phyloP scores from a whole-genome alignment of 805 yeast genomes.

The Kregervanrija fluxuum region DNA sequence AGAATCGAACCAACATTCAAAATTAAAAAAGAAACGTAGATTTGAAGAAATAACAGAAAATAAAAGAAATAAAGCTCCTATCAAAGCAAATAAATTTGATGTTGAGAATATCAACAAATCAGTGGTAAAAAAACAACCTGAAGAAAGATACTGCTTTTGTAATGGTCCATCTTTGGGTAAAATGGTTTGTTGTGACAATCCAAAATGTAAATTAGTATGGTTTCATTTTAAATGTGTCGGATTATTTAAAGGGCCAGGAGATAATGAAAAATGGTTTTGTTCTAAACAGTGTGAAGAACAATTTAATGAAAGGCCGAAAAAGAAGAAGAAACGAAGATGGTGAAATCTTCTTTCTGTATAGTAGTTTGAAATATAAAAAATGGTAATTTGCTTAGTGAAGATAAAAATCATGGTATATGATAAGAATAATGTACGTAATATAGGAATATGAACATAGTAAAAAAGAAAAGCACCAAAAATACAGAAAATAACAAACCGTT shows the following conservation, averaged over 20 bases:
- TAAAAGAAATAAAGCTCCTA: no score
- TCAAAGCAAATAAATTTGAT: no score
- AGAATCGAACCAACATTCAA: no score
- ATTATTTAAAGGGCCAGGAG: slow-evolving; percentile 77
- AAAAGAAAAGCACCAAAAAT: no score
- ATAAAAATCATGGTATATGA: no score
- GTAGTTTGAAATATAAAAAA: neutral
- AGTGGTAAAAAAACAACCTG: neutral
- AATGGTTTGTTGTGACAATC: slow-evolving; percentile 95
- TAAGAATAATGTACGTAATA: no score
- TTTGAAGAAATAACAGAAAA: no score
- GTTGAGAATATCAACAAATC: no score
- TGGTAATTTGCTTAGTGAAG: no score
- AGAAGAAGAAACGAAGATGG: slow-evolving; percentile 12
- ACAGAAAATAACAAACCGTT: neutral
- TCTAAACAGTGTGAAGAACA: slow-evolving; percentile 51
- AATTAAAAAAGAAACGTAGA: no score
- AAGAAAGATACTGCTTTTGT: slow-evolving; percentile 40
- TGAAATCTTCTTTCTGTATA: neutral
- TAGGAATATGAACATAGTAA: no score
- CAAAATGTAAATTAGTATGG: slow-evolving; percentile 81
- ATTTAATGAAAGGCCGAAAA: slow-evolving; percentile 7
- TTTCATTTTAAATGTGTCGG: slow-evolving; percentile 96
- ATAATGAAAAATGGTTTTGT: slow-evolving; percentile 75
- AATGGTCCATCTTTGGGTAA: slow-evolving; percentile 61